Evolutionary conservation across 495 filamentous ascomycete genomes (phyloP), one percentile per base, ranked within the genome.

Genomic region (Penicillium parvum): DNA sequence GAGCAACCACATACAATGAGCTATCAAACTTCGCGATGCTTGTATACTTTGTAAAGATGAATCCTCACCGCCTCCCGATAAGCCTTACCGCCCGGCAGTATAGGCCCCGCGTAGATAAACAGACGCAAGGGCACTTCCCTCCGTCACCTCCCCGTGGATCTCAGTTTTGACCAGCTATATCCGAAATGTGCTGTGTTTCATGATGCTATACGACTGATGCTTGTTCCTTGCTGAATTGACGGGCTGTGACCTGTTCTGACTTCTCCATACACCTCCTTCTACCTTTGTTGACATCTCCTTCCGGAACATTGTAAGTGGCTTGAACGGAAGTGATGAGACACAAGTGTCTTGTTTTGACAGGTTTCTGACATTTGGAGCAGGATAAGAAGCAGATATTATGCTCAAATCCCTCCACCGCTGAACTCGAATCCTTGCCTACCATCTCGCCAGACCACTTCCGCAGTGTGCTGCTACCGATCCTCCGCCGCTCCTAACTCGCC

Each of bases 11-110:
- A n/a, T n/a, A n/a, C n/a, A n/a, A n/a, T n/a, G n/a, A n/a, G n/a
- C n/a, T n/a, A n/a, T n/a, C n/a, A n/a, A n/a, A 46, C 38, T 41
- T 27, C 23, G 6, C 23, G 11, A n/a, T n/a, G n/a, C n/a, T n/a
- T n/a, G n/a, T n/a, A n/a, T 30, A 16, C 28, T 30, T 15, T 2
- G 27, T 14, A 15, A 14, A 30, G 12, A 4, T 30, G n/a, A 14
- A 10, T 12, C 7, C 14, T 15, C 39, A 43, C 43, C 37, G 49
- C 53, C 47, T 14, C 12, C 11, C 34, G 50, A 52, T 47, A 56
- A 43, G 41, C 23, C 32, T 21, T 23, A 59, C 59, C 61, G 58
- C 57, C 57, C 22, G 66, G 64, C 66, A 69, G 50, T 63, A 68
- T 55, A 8, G 21, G 44, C 64, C 64, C 63, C 63, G 53, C 60